phyloP scores from a whole-genome alignment of 306 rosid genomes.

The Cicer chorassanicum region DNA sequence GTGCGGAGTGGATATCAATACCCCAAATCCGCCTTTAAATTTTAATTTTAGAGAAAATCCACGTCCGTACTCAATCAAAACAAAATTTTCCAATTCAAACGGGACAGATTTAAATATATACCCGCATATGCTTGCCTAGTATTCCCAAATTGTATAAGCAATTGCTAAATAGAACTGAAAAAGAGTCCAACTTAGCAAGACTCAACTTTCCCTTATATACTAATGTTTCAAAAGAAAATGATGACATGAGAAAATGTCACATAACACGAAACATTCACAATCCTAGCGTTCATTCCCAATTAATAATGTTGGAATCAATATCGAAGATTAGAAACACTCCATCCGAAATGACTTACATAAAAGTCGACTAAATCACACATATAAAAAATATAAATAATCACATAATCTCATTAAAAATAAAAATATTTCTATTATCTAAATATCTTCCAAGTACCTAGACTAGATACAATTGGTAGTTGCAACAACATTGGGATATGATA shows the following conservation, averaged over 20 bases:
- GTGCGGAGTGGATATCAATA: too few species aligned
- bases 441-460: conserved; percentile 16
- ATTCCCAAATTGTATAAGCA: too few species aligned
- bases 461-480: conserved; percentile 22
- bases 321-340: neutral
- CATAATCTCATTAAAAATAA: neutral
- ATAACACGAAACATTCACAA: neutral
- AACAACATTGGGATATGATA: conserved; percentile 29
- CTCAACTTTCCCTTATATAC: too few species aligned
- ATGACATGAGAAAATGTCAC: neutral
- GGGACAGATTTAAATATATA: too few species aligned
- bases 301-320: conserved; percentile 2
- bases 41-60: too few species aligned
- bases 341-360: neutral
- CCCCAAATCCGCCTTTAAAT: too few species aligned
- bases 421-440: conserved; percentile 4
- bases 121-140: too few species aligned
- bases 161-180: too few species aligned
- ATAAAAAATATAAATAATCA: neutral
- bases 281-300: conserved; percentile 12
- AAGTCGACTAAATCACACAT: neutral
- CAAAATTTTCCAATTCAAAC: too few species aligned
- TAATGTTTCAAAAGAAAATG: neutral
- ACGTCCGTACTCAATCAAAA: too few species aligned
- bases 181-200: too few species aligned